phyloP scores from a whole-genome alignment of 768 basidiomycete genomes.

The Nidularia pulvinata region DNA sequence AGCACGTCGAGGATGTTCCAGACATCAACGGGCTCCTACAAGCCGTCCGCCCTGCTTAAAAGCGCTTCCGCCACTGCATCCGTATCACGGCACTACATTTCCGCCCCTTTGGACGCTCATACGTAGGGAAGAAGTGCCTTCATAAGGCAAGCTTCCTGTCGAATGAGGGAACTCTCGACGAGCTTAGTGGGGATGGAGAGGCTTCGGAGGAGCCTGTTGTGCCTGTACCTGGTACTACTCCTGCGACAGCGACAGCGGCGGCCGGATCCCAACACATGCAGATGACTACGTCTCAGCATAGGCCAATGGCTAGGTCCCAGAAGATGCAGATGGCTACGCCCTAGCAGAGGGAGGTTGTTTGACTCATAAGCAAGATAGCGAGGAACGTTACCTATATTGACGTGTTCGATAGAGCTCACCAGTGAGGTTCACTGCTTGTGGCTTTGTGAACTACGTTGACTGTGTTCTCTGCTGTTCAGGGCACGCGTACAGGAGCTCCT shows the following conservation, averaged over 20 bases:
- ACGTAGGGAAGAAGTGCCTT: conserved; percentile 7
- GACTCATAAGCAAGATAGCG: no score
- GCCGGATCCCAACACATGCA: no score
- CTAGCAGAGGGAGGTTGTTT: no score
- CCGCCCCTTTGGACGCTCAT: conserved; percentile 30
- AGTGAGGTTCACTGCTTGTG: background rate
- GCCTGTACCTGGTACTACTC: background rate
- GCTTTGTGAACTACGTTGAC: background rate
- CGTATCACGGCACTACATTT: conserved; percentile 49
- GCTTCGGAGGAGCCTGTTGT: background rate
- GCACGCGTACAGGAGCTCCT: background rate
- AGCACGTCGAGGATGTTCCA: conserved; percentile 43
- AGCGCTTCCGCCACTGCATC: conserved; percentile 36
- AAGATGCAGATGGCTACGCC: no score
- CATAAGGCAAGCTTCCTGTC: conserved; percentile 24
- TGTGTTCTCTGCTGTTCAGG: background rate
- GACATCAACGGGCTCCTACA: conserved; percentile 46
- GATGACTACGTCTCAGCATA: no score
- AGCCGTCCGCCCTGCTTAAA: conserved; percentile 39
- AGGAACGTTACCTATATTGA: no score
- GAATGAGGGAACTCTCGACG: no score
- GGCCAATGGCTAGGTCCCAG: no score
- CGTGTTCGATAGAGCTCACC: no score
- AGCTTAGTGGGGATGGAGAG: conserved; percentile 15
- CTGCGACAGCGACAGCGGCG: background rate